A percentile compares a stretch with the other conserved stretches of the same genome.
phyloP scores from a whole-genome alignment of 306 rosid species.

The Prunus salicina region DNA sequence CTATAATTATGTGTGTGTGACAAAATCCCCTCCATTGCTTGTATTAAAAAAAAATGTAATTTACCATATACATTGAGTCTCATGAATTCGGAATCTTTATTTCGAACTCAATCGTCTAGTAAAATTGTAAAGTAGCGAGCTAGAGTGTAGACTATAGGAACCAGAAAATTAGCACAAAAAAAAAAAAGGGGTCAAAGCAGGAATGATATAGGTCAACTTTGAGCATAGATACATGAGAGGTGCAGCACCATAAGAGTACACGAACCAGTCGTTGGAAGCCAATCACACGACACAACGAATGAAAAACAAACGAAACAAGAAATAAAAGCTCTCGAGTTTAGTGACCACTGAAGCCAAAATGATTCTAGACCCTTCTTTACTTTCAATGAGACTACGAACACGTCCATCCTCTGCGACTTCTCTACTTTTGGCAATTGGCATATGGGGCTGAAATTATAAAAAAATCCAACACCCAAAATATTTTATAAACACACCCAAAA shows the following conservation, averaged over 20 bases:
- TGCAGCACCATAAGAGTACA: background rate
- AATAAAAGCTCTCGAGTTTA: background rate
- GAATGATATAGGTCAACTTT: background rate
- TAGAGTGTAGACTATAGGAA: background rate
- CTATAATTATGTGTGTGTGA: too few relatives aligned
- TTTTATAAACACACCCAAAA: too few relatives aligned
- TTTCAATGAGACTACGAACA: background rate
- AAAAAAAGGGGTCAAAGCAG: too few relatives aligned
- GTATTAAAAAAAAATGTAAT: too few relatives aligned
- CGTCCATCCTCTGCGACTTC: background rate
- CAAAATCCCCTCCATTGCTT: too few relatives aligned
- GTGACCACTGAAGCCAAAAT: too few relatives aligned
- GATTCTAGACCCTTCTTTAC: background rate
- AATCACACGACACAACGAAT: too few relatives aligned
- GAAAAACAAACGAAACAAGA: background rate
- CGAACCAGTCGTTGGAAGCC: background rate
- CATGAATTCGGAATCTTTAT: conserved; percentile 1
- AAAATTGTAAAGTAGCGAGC: background rate
- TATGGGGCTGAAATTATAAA: too few relatives aligned
- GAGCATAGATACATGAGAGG: background rate
- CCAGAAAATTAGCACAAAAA: background rate
- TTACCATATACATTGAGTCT: background rate
- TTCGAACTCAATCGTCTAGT: background rate
- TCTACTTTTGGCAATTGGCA: background rate
- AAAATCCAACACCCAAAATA: too few relatives aligned